Evolutionary conservation across 2,329 filamentous ascomycete genomes (phyloP), one percentile per base, ranked within the genome.

Genomic region (Exophiala viscosa): DNA sequence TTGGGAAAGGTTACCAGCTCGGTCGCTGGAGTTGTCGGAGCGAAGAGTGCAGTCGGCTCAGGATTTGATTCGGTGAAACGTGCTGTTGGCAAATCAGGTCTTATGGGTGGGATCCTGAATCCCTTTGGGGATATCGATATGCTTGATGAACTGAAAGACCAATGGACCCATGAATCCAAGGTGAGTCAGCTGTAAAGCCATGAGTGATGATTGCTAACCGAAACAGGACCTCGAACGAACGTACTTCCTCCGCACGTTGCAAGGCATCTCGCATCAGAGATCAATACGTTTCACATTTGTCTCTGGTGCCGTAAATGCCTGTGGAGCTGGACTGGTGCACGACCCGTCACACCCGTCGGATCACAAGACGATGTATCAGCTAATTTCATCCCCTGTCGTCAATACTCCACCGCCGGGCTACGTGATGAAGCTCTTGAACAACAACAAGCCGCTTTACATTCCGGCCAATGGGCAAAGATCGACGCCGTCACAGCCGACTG

Each of bases 301-400:
- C 58, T 96, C 90, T 13, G 93, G 93, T 66, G 87, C 68, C 65
- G 92, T 97, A 68, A 93, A 92, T 70, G 87, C 85, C 64, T 91
- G 88, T 60, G 93, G 93, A 60, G 93, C 93, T 17, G 93, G 93
- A 53, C 81, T 99, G 9, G 84, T 99, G 1, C 93, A 99, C 70
- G 93, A 99, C 71, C 93, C 93, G 0, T 81, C 87, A 15, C 89
- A 93, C 68, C 92, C 92, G 0, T 84, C 83, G 35, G 90, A 97
- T 70, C 90, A 97, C 79, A 99, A 97, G 74, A 96, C 93, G 23
- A 99, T 99, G 92, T 99, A 97, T 74, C 93, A 99, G 70, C 81
- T 99, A 68, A 96, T 97, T 68, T 86, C 91, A 1, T 91, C 90
- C 2, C 85, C 90, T 5, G 89, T 99, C 55, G 92, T 97, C 49